These are phyloP conservation scores for Bruguiera parviflora DNA, from an alignment of 345 rosid genomes.

Conservation along the genomic window DNA sequence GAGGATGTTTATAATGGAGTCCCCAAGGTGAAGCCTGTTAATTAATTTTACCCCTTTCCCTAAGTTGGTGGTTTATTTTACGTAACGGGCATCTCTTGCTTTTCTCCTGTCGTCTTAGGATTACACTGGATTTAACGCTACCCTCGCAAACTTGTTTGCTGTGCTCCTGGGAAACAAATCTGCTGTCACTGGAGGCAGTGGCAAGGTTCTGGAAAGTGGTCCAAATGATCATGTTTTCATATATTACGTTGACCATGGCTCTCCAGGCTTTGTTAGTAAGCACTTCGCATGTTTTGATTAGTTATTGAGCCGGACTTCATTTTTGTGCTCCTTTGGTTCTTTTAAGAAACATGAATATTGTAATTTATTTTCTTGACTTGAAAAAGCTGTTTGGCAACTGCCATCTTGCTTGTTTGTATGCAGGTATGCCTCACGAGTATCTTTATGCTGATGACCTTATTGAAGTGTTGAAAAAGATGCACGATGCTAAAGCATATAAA, in stretches of 20 bases:
- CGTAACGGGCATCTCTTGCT: background rate
- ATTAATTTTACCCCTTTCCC: background rate
- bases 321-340: background rate
- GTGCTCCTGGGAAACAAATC: constrained; percentile 52
- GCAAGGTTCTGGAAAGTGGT: constrained; percentile 55
- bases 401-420: background rate
- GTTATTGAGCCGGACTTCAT: background rate
- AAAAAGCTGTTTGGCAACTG: background rate
- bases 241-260: constrained; percentile 62
- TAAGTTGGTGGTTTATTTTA: background rate
- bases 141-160: constrained; percentile 39
- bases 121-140: constrained; percentile 40
- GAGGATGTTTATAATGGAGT: constrained; percentile 57
- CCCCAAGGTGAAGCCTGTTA: constrained; percentile 43
- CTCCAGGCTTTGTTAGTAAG: constrained; percentile 40
- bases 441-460: constrained; percentile 44
- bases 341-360: no score
- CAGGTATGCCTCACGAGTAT: constrained; percentile 39
- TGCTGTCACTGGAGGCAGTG: constrained; percentile 59
- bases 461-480: constrained; percentile 46
- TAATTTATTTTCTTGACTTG: background rate
- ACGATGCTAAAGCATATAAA: constrained; percentile 35
- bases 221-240: constrained; percentile 56
- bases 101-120: constrained; percentile 35
- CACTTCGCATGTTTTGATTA: background rate